phyloP scores from a whole-genome alignment of 768 basidiomycete species.

The Chlorophyllum brunneum region DNA sequence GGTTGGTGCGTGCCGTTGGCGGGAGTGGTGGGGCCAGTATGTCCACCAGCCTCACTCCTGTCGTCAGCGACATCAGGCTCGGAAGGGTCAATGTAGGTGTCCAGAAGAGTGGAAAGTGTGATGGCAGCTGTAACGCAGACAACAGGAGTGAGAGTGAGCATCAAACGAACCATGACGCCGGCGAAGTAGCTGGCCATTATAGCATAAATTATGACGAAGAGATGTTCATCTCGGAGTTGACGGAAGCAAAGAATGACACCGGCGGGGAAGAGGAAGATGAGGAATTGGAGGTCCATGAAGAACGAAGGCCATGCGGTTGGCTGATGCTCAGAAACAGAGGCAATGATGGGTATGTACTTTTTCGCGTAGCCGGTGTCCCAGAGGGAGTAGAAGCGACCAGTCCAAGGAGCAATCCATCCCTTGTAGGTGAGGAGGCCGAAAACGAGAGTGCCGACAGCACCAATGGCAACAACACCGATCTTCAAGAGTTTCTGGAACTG shows the following conservation, averaged over 20 bases:
- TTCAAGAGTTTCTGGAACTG: constrained; percentile 87
- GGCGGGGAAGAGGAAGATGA: constrained; percentile 97
- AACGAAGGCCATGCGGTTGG: constrained; percentile 99
- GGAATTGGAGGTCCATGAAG: constrained; percentile 98
- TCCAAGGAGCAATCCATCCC: constrained; percentile 98
- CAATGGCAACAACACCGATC: constrained; percentile 61
- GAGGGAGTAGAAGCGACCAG: constrained; percentile 98
- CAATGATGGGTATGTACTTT: constrained; percentile 98
- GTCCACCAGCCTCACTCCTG: constrained; percentile 22
- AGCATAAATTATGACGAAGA: constrained; percentile 98
- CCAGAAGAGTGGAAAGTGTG: constrained; percentile 81
- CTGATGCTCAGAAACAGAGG: constrained; percentile 98
- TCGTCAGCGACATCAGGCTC: constrained; percentile 49
- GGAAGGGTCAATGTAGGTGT: constrained; percentile 84
- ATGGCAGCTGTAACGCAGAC: constrained; percentile 94
- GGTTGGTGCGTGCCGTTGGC: constrained; percentile 26
- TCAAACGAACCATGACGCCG: constrained; percentile 98
- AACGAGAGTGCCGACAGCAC: constrained; percentile 65
- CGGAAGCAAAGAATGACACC: constrained; percentile 94
- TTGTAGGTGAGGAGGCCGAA: constrained; percentile 84
- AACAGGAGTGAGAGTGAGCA: constrained; percentile 95
- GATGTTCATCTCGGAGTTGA: constrained; percentile 90
- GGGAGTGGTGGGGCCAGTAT: constrained; percentile 24
- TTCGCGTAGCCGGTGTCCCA: constrained; percentile 99
- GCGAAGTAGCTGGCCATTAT: constrained; percentile 97